phyloP scores from a whole-genome alignment of 2,329 filamentous ascomycete species.

The Aschersonia sp. region DNA sequence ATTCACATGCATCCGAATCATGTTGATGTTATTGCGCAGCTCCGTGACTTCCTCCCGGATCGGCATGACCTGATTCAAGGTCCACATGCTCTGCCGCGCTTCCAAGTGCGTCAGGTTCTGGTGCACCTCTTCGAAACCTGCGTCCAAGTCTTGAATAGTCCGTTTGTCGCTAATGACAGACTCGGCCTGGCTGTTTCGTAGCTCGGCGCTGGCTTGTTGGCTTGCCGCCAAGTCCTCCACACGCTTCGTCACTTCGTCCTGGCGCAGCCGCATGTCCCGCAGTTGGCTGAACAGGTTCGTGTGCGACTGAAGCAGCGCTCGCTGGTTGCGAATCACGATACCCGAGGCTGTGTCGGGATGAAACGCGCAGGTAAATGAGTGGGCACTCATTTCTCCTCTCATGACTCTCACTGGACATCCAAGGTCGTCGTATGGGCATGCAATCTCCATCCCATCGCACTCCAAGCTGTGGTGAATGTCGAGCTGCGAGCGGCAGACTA shows the following conservation, averaged over 20 bases:
- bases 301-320: slow-evolving; percentile 29
- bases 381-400: slow-evolving; percentile 25
- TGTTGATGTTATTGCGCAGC: slow-evolving; percentile 39
- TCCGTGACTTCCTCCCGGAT: slow-evolving; percentile 50
- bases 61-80: slow-evolving; percentile 45
- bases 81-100: slow-evolving; percentile 43
- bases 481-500: slow-evolving; percentile 28
- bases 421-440: slow-evolving; percentile 27
- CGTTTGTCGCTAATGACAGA: slow-evolving; percentile 34
- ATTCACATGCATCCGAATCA: slow-evolving; percentile 43
- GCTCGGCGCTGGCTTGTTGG: slow-evolving; percentile 12
- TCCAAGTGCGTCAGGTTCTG: slow-evolving; percentile 43
- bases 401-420: slow-evolving; percentile 20
- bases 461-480: slow-evolving; percentile 29
- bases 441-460: slow-evolving; percentile 35
- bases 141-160: slow-evolving; percentile 27
- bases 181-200: slow-evolving; percentile 5
- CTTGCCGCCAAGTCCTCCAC: slow-evolving; percentile 21
- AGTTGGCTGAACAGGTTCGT: slow-evolving; percentile 19
- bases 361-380: slow-evolving; percentile 34
- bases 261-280: slow-evolving; percentile 17
- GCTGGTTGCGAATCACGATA: slow-evolving; percentile 33
- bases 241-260: slow-evolving; percentile 17
- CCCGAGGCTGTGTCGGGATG: slow-evolving; percentile 33
- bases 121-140: slow-evolving; percentile 38